Conservation (phyloP, 345 rosid species). For the Eucalyptus curtisii region DNA sequence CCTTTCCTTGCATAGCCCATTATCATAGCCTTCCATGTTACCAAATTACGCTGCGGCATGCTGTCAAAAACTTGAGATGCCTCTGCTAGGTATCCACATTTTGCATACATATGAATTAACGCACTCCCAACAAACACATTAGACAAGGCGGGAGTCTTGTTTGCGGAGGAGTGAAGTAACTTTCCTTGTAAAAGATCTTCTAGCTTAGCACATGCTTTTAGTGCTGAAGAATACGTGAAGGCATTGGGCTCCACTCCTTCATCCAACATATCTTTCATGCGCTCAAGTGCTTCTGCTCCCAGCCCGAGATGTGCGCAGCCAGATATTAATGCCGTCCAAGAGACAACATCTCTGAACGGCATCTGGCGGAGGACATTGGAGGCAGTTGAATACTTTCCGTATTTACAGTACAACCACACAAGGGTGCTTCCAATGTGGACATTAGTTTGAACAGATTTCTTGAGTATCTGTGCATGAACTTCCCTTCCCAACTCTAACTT, state of each 20-base stretch:
- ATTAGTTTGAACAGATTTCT: constrained; percentile 35
- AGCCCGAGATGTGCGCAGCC: constrained; percentile 66
- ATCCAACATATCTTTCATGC: constrained; percentile 74
- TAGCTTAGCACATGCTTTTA: constrained; percentile 81
- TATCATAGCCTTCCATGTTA: constrained; percentile 81
- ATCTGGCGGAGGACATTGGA: constrained; percentile 58
- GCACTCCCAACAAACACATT: constrained; percentile 85
- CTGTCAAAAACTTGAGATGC: constrained; percentile 62
- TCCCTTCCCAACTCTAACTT: constrained; percentile 51
- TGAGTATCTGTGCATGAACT: constrained; percentile 69
- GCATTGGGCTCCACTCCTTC: constrained; percentile 84
- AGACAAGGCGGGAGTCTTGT: constrained; percentile 43
- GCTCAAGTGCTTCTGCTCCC: constrained; percentile 58
- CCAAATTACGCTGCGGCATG: constrained; percentile 66
- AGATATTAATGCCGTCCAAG: constrained; percentile 93
- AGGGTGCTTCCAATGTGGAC: constrained; percentile 58
- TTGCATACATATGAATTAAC: constrained; percentile 74
- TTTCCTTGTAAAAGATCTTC: constrained; percentile 47
- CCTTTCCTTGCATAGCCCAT: constrained; percentile 71
- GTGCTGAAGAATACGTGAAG: constrained; percentile 67
- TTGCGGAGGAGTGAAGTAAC: constrained; percentile 71
- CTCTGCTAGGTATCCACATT: constrained; percentile 66
- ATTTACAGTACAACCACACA: constrained; percentile 83
- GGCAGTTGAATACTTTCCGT: constrained; percentile 47
- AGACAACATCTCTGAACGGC: constrained; percentile 69